Base-by-base conservation (phyloP, 305 asterid species). In the Solanum aculeatissimum region DNA sequence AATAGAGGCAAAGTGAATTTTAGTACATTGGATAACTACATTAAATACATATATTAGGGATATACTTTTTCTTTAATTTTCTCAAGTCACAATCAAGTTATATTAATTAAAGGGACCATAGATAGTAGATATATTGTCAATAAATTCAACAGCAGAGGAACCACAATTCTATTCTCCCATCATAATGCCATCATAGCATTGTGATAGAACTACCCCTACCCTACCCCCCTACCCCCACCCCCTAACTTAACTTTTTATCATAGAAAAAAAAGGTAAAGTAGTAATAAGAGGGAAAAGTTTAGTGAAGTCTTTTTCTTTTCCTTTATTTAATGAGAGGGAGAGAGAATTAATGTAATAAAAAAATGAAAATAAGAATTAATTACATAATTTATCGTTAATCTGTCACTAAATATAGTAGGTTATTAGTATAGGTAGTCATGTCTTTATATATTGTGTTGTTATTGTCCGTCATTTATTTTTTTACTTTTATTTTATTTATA, bases 101-200 rank as follows among this genome's bases (percentile, higher is more conserved):
- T n/a, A n/a, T n/a, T 42, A 35, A 32, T 35, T 70, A 47, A 45
- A 80, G 80, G 80, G 63, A 49, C 81, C 91, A 91, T 91, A 80
- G 94, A 92, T 95, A 92, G 92, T 88, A 94, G 85, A 87, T 55
- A 55, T n/a, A 57, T 85, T 54, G 86, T 75, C 89, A 92, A 90
- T 92, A 92, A 90, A 92, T 93, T 89, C 90, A 91, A 91, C 86
- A 88, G 92, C 93, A 90, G 89, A 90, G 88, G 90, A 91, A 94
- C 93, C 95, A 94, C 98, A 93, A 92, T 93, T 94, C 96, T 92
- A 90, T 94, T 92, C 97, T 87, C 93, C 92, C 95, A 89, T 94
- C 96, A 93, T 92, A 92, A 83, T 89, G 94, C 91, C 95, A 93
- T 94, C 90, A 93, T 92, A 84, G 80, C 92, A 90, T 88, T 89